Evolutionary conservation across 176 grass and related monocot species (phyloP).

Genomic region (Carex scoparia): DNA sequence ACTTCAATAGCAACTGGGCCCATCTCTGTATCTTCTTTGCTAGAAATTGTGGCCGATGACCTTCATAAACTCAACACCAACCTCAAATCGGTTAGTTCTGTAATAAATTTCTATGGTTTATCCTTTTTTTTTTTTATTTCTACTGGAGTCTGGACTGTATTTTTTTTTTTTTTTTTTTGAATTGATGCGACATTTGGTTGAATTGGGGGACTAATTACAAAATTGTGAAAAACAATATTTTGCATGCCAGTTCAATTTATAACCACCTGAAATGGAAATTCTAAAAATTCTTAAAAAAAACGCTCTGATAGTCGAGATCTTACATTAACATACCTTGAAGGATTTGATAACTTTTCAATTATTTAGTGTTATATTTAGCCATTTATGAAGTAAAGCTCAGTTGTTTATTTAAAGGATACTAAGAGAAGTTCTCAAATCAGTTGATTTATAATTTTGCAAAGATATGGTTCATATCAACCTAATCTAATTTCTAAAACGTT

Average conservation of each 20-base stretch:
- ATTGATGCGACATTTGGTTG: not conserved
- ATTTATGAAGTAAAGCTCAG: not conserved
- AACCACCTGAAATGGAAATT: not conserved
- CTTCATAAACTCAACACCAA: constrained; percentile 78
- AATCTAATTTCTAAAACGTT: not conserved
- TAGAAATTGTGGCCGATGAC: constrained; percentile 72
- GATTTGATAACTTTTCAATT: not conserved
- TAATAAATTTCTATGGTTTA: not conserved
- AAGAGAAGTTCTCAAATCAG: not conserved
- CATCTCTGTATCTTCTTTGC: constrained; percentile 51
- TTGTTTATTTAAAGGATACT: not conserved
- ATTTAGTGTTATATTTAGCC: not conserved
- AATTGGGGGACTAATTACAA: not conserved
- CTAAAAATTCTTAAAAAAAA: not conserved
- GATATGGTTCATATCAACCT: not conserved
- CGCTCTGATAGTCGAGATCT: not conserved
- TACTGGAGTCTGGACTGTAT: not conserved
- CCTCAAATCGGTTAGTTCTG: constrained; percentile 73
- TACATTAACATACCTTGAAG: not conserved
- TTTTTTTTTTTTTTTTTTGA: not conserved
- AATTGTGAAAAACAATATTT: not conserved
- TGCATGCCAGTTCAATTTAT: not conserved
- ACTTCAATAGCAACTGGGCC: constrained; percentile 13
- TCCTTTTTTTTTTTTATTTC: not conserved
- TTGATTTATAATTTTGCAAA: constrained; percentile 10